Evolutionary conservation across 2,329 filamentous ascomycete genomes (phyloP), one percentile per base, ranked within the genome.

Genomic region (Aspergillus texensis): DNA sequence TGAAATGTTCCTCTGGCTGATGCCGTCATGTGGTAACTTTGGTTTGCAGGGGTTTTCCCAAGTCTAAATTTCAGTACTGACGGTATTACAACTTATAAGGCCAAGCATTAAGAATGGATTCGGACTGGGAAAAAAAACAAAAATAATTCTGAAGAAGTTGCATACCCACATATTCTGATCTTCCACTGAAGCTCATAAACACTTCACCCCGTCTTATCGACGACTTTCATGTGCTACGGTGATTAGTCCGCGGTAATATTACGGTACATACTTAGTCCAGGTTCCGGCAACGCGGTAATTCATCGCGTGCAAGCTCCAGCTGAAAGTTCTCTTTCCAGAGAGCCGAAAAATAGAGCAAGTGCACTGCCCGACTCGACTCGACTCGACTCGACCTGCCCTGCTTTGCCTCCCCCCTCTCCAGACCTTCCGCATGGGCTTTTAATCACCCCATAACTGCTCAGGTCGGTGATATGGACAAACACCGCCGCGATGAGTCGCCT

Each of bases 401-500:
- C 9, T 36, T 56, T 62, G 63, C 68, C 62, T 59, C 34, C 57
- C 62, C 62, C 64, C 61, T 67, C 60, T 64, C 61, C 60, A 61
- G 55, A 59, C 58, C 62, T 63, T 60, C 65, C 70, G 63, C 63
- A 75, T 75, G 74, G 70, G 69, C 66, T 58, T 72, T 67, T 72
- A 67, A 67, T 70, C 57, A 67, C 63, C 63, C 62, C 56, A 66
- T 50, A 64, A 48, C 58, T 62, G 62, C 62, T 71, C 68, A 64
- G 69, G 66, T 65, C 55, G 60, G 68, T 69, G 71, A 67, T 69
- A 82, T 82, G 80, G 80, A 80, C 72, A 78, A 77, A 65, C 73
- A 78, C 65, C 78, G 78, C 67, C 80, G 79, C 62, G 77, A 82
- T 78, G 80, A 78, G 60, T 82, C 80, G 61, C 79, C 78, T 58